Percentiles rank a stretch among this genome's conserved stretches.
These are phyloP conservation scores for Leptodontidium sp. DNA, from an alignment of 2,329 filamentous ascomycete genomes.

Conservation along the genomic window DNA sequence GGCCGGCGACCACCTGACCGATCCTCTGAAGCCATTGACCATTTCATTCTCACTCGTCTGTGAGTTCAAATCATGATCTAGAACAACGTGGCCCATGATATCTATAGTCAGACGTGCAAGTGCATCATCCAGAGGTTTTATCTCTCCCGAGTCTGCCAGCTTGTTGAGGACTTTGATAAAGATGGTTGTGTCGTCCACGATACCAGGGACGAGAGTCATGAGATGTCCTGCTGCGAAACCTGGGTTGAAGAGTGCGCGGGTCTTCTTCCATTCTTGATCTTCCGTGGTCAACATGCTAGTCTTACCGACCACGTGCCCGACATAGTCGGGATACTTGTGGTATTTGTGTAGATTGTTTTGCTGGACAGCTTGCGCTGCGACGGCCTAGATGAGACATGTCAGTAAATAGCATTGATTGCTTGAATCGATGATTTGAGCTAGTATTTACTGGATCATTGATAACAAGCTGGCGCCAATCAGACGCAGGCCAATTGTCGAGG, in stretches of 20 bases:
- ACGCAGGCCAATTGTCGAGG: constrained; percentile 23
- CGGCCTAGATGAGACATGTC: neutral
- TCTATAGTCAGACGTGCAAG: constrained; percentile 31
- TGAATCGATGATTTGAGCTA: neutral
- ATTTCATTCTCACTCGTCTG: constrained; percentile 32
- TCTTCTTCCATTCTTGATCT: constrained; percentile 33
- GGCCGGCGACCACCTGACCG: constrained; percentile 26
- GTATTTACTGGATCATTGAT: constrained; percentile 21
- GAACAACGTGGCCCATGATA: constrained; percentile 33
- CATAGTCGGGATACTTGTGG: constrained; percentile 12
- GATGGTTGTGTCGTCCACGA: constrained; percentile 33
- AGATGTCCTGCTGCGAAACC: constrained; percentile 32
- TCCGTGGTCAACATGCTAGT: constrained; percentile 28
- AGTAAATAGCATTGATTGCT: too few relatives aligned
- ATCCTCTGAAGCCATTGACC: constrained; percentile 24
- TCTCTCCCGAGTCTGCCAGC: constrained; percentile 21
- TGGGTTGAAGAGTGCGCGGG: constrained; percentile 35
- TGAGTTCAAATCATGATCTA: constrained; percentile 34
- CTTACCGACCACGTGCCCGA: constrained; percentile 25
- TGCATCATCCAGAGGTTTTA: constrained; percentile 28
- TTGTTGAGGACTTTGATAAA: constrained; percentile 24
- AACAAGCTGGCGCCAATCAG: constrained; percentile 14
- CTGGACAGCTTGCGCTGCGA: constrained; percentile 13
- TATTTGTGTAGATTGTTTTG: constrained; percentile 17
- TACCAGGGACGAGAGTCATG: constrained; percentile 26